These are phyloP conservation scores for Cryptosporidium sp. DNA, from an alignment of 169 alveolate species.

Conservation along the genomic window DNA sequence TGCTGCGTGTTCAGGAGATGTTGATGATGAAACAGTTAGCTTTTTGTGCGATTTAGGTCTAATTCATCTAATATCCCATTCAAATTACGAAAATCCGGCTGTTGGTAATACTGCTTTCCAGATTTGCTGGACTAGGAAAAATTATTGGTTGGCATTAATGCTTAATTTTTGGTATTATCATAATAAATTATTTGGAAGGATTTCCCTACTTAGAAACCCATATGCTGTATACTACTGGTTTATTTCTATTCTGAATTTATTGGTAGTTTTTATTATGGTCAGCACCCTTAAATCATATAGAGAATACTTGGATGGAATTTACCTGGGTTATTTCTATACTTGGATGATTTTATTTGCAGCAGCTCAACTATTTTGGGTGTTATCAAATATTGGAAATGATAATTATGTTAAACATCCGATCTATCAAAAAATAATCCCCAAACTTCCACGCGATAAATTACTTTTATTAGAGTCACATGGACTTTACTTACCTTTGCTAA, in stretches of 20 bases:
- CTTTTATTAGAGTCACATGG: conserved; percentile 33
- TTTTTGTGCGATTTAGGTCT: conserved; percentile 78
- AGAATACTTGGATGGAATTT: conserved; percentile 42
- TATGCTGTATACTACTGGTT: conserved; percentile 84
- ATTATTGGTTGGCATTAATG: conserved; percentile 69
- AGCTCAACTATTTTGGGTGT: conserved; percentile 51
- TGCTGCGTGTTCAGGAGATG: conserved; percentile 77
- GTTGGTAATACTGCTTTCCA: conserved; percentile 73
- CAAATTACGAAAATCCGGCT: conserved; percentile 77
- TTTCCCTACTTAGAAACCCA: conserved; percentile 78
- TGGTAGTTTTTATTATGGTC: conserved; percentile 67
- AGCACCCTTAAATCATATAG: conserved; percentile 44
- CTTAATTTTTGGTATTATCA: conserved; percentile 77
- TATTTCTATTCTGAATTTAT: conserved; percentile 78
- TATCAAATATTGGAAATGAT: conserved; percentile 38
- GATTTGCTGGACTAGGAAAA: conserved; percentile 61
- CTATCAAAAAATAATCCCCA: conserved; percentile 48
- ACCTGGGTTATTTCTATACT: conserved; percentile 11
- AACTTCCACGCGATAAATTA: conserved; percentile 39
- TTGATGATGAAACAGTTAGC: conserved; percentile 69
- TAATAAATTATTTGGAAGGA: conserved; percentile 79
- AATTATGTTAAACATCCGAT: conserved; percentile 64
- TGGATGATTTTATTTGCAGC: conserved; percentile 45
- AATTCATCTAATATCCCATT: conserved; percentile 62
- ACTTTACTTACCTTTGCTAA: conserved; percentile 41